A percentile compares a stretch with the other conserved stretches of the same genome.
Evolutionary conservation across 2,329 filamentous ascomycete species (phyloP).

Genomic region (Colletotrichum sp.): DNA sequence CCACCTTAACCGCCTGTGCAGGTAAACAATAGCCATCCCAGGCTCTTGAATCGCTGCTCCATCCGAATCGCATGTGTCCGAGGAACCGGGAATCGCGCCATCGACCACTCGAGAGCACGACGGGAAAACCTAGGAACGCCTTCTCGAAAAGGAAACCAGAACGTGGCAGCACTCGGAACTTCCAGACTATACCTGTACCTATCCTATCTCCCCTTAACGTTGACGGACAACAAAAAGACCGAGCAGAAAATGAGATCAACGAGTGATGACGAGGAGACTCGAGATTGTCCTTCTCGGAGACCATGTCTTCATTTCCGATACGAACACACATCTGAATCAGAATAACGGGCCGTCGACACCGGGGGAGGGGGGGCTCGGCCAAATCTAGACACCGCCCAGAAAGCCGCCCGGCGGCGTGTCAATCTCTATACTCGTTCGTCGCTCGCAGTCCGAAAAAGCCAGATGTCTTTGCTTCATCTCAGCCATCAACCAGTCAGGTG

Average conservation of each 20-base stretch:
- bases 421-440: neutral
- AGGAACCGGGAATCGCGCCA: neutral
- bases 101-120: neutral
- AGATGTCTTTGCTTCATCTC: constrained; percentile 10
- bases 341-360: neutral
- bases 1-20: neutral
- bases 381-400: neutral
- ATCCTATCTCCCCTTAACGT: no score
- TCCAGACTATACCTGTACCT: neutral
- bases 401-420: neutral
- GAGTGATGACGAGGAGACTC: constrained; percentile 14
- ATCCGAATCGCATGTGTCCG: neutral
- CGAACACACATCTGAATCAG: neutral
- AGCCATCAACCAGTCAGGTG: neutral
- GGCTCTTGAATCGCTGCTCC: neutral
- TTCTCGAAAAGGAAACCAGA: neutral
- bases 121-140: neutral
- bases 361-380: neutral
- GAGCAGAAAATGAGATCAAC: neutral
- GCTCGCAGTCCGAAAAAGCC: neutral
- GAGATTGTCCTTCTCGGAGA: neutral
- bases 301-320: neutral
- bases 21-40: neutral
- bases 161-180: neutral
- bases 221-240: neutral